Conservation (phyloP, 2,329 filamentous ascomycete species). For the Hypoxylon sp. region DNA sequence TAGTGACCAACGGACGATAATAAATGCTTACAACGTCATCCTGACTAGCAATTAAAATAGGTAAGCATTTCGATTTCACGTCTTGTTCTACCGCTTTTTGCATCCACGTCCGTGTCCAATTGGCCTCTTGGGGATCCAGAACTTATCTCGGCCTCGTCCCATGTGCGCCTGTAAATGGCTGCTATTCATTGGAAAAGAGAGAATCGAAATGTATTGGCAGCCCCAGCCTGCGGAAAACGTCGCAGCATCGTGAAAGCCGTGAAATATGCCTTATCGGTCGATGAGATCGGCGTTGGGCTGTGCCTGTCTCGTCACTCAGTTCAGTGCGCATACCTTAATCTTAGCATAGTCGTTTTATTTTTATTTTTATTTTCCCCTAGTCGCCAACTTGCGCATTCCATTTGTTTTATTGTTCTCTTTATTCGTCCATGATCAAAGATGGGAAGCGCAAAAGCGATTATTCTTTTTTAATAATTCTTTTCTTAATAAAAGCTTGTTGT, state of each 20-base stretch:
- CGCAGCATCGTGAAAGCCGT: slow-evolving; percentile 27
- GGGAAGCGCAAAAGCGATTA: neutral
- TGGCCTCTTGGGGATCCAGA: neutral
- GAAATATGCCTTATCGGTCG: slow-evolving; percentile 36
- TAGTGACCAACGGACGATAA: slow-evolving; percentile 21
- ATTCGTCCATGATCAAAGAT: neutral
- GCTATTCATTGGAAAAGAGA: slow-evolving; percentile 2
- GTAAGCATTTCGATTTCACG: slow-evolving; percentile 41
- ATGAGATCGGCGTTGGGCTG: slow-evolving; percentile 26
- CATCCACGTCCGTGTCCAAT: neutral
- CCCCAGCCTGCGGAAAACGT: slow-evolving; percentile 27
- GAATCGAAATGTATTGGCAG: slow-evolving; percentile 12
- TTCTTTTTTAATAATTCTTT: slow-evolving; percentile 6
- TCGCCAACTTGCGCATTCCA: slow-evolving; percentile 14
- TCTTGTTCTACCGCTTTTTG: slow-evolving; percentile 12
- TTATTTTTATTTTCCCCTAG: neutral
- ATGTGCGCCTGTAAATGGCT: slow-evolving; percentile 1
- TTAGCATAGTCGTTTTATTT: slow-evolving; percentile 17
- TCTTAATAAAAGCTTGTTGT: neutral
- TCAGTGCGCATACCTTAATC: slow-evolving; percentile 11
- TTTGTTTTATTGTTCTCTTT: slow-evolving; percentile 6
- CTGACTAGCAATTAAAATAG: slow-evolving; percentile 29
- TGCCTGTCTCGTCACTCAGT: slow-evolving; percentile 17
- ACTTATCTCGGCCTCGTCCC: neutral
- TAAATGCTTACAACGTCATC: slow-evolving; percentile 36